These are phyloP conservation scores for Aureobasidium sp. DNA, from an alignment of 2,329 filamentous ascomycete species.

Conservation along the genomic window DNA sequence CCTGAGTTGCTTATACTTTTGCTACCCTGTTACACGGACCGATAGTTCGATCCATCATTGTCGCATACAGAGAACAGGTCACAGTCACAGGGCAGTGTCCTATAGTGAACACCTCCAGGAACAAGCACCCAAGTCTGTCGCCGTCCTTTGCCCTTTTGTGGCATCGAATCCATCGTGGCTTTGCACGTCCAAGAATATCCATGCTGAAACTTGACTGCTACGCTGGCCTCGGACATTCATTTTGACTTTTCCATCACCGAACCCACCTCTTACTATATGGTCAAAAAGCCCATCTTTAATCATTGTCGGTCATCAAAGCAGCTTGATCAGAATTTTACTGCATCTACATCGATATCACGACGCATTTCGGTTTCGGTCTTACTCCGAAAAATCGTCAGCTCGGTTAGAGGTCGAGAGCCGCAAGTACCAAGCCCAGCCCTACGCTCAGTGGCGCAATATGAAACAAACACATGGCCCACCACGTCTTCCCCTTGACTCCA, in stretches of 20 bases:
- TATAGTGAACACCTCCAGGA: neutral
- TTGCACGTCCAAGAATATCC: neutral
- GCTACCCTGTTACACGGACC: neutral
- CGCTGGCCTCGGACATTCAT: neutral
- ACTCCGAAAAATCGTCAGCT: neutral
- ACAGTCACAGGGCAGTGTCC: neutral
- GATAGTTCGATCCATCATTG: neutral
- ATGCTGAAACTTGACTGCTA: neutral
- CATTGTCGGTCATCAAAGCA: neutral
- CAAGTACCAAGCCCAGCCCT: neutral
- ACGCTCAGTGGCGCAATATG: constrained; percentile 6
- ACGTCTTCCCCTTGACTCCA: neutral
- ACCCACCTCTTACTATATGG: neutral
- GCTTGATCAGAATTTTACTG: neutral
- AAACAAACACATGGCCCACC: constrained; percentile 7
- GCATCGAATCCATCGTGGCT: neutral
- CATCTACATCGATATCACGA: neutral
- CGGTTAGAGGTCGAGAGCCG: constrained; percentile 1
- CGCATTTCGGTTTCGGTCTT: neutral
- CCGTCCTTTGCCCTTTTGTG: neutral
- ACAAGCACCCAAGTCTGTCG: neutral
- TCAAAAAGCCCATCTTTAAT: neutral
- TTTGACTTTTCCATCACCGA: neutral
- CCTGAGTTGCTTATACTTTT: neutral
- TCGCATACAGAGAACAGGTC: neutral